Evolutionary conservation across 2,329 filamentous ascomycete species (phyloP), one percentile per base, ranked within the genome.

Genomic region (Pleoardoris graminearum): DNA sequence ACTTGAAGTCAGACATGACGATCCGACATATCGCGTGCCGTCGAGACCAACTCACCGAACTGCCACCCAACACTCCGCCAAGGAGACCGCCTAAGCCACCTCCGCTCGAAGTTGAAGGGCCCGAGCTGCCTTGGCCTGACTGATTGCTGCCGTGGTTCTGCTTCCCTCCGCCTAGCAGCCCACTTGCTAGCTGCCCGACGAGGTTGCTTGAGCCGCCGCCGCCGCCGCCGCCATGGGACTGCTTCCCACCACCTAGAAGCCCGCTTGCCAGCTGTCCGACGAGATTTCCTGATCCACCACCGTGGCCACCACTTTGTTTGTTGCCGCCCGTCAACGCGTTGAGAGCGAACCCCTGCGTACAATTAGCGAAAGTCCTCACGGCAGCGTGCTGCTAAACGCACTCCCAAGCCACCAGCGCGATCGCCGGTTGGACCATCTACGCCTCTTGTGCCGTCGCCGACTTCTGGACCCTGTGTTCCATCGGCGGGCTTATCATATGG

Each of bases 401-500:
- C 86, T 55, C 86, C 85, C 50, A 89, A 73, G 35, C 85, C 83
- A 57, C 86, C 80, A 46, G 59, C 64, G 41, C 70, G 61, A 51
- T 89, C 85, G 29, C 83, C 80, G 23, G 76, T 75, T 22, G 76
- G 78, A 3, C 82, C 82, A 57, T 81, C 80, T 17, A 76, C 64
- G 47, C 79, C 80, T 62, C 82, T 76, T 50, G 76, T 76, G 30
- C 77, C 79, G 36, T 81, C 80, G 23, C 53, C 64, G 11, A 53
- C 58, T 10, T 62, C 37, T 60, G 67, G 61, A n/a, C 70, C 59
- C 37, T 67, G 55, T 52, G 62, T 38, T 45, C 63, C 7, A 78
- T 80, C 73, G 82, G 72, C 54, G 82, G 71, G 72, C 48, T 60
- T 75, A 53, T 84, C 83, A 71, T 86, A 88, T 4, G 85, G 86